Conservation (phyloP, 306 rosid genomes). For the Fagus crenata region DNA sequence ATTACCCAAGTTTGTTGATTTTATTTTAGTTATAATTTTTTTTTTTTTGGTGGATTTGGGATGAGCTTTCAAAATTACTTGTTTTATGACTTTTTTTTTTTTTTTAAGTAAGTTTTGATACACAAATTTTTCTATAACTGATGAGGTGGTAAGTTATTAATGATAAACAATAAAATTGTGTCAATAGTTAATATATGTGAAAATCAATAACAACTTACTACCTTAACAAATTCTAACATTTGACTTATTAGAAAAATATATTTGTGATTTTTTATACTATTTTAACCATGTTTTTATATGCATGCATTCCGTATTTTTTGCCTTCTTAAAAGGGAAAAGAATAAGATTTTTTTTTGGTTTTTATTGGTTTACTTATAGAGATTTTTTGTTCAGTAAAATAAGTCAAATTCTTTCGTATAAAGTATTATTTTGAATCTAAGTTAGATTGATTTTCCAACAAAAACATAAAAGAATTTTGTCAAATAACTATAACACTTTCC, state of each 20-base stretch:
- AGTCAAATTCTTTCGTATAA: too few species aligned
- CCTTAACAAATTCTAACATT: not conserved
- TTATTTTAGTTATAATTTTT: not conserved
- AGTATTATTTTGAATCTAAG: too few species aligned
- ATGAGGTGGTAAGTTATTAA: not conserved
- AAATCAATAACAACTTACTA: too few species aligned
- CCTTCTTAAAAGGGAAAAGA: constrained; percentile 15
- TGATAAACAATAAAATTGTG: not conserved
- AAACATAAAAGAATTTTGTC: too few species aligned
- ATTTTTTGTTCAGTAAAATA: not conserved
- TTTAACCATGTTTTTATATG: constrained; percentile 15
- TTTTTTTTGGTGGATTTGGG: not conserved
- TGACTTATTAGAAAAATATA: not conserved
- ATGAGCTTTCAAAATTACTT: not conserved
- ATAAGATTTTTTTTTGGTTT: not conserved
- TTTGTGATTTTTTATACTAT: not conserved
- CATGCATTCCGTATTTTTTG: constrained; percentile 9
- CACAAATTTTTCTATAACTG: too few species aligned
- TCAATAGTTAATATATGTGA: not conserved
- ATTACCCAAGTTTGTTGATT: not conserved
- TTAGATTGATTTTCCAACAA: too few species aligned
- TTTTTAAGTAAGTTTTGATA: too few species aligned
- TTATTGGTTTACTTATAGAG: constrained; percentile 3
- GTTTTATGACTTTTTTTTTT: constrained; percentile 16
- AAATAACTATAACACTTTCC: too few species aligned